phyloP scores from a whole-genome alignment of 1,284 basidiomycete species.

The Sanghuangporus sanghuang region DNA sequence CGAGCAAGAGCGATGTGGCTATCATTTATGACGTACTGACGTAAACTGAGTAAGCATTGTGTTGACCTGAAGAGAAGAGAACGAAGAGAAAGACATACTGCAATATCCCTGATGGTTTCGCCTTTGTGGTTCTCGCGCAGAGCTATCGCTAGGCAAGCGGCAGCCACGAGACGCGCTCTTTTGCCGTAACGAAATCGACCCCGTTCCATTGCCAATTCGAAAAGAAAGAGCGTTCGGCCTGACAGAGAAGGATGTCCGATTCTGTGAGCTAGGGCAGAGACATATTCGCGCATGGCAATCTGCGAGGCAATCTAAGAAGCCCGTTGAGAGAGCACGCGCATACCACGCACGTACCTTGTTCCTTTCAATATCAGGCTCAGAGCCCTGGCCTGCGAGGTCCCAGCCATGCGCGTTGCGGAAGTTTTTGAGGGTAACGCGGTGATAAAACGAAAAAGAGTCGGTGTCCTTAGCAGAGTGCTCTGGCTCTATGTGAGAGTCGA shows the following conservation, averaged over 20 bases:
- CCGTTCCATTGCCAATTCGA: slow-evolving; percentile 55
- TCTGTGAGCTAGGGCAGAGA: slow-evolving; percentile 49
- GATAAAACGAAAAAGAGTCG: slow-evolving; percentile 13
- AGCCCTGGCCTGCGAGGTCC: slow-evolving; percentile 56
- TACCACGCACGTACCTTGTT: slow-evolving; percentile 40
- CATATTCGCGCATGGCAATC: slow-evolving; percentile 58
- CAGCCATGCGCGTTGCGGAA: slow-evolving; percentile 40
- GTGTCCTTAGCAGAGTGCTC: slow-evolving; percentile 21
- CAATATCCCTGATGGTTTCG: slow-evolving; percentile 61
- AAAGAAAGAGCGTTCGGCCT: slow-evolving; percentile 56
- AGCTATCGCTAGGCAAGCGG: slow-evolving; percentile 59
- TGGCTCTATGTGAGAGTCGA: slow-evolving; percentile 41
- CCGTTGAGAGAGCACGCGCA: not conserved
- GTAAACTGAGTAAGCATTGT: slow-evolving; percentile 17
- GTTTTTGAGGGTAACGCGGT: slow-evolving; percentile 40
- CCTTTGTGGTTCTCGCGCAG: slow-evolving; percentile 62
- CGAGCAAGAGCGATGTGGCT: slow-evolving; percentile 47
- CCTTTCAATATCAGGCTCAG: slow-evolving; percentile 51
- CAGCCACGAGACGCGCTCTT: slow-evolving; percentile 59
- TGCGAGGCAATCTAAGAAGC: slow-evolving; percentile 26
- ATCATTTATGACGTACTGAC: slow-evolving; percentile 48
- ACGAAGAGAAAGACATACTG: slow-evolving; percentile 33
- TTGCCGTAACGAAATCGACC: slow-evolving; percentile 63
- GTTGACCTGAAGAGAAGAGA: slow-evolving; percentile 14
- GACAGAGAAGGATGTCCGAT: slow-evolving; percentile 51